phyloP scores from a whole-genome alignment of 768 basidiomycete species.

The Tremella mesenterica region DNA sequence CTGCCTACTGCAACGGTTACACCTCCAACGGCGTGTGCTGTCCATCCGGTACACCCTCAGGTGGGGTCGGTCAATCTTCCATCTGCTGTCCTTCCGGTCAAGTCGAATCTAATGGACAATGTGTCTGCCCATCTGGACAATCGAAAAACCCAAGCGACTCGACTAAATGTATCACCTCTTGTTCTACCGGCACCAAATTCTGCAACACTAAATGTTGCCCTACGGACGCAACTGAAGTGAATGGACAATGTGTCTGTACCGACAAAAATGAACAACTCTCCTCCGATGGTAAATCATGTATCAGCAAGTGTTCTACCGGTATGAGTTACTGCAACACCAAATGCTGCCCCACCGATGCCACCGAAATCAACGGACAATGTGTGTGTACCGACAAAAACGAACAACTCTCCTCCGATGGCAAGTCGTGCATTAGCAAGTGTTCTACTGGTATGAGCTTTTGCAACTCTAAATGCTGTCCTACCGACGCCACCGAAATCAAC shows the following conservation, averaged over 20 bases:
- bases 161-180: constrained; percentile 12
- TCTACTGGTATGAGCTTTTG: too few relatives aligned
- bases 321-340: neutral
- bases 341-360: neutral
- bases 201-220: constrained; percentile 15
- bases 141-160: constrained; percentile 4
- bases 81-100: constrained; percentile 34
- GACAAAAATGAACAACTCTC: constrained; percentile 5
- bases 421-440: constrained; percentile 10
- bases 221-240: constrained; percentile 1
- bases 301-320: constrained; percentile 10
- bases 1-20: constrained; percentile 11
- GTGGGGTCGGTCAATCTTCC: constrained; percentile 20
- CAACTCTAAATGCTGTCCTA: too few relatives aligned
- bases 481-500: neutral
- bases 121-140: constrained; percentile 19
- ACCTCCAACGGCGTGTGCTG: constrained; percentile 23
- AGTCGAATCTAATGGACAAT: constrained; percentile 18
- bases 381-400: constrained; percentile 11
- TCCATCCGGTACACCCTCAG: constrained; percentile 7
- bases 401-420: neutral
- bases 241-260: constrained; percentile 16
- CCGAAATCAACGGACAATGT: constrained; percentile 5
- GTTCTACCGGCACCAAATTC: constrained; percentile 4
- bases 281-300: constrained; percentile 4